Evolutionary conservation across 176 grass and related monocot species (phyloP).

Genomic region (Oryza meridionalis): DNA sequence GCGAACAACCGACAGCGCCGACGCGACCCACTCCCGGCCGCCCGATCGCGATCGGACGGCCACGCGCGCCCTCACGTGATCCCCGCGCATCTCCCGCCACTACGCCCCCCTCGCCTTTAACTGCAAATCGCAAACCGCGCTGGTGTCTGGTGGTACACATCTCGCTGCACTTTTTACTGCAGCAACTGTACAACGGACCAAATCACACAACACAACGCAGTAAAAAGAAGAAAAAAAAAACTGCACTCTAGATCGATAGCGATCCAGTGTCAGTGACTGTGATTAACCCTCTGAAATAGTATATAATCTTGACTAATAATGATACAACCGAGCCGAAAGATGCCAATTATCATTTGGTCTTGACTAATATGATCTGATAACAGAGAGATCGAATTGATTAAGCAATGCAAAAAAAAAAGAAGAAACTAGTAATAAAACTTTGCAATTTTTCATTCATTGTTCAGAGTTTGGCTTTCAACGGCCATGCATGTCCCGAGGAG

Average conservation of each 20-base stretch:
- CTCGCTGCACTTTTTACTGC: neutral
- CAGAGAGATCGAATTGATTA: neutral
- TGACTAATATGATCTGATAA: neutral
- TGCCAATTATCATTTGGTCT: neutral
- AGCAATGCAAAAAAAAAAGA: neutral
- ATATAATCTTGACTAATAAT: no score
- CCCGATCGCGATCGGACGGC: constrained; percentile 41
- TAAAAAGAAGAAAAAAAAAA: neutral
- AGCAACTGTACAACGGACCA: neutral
- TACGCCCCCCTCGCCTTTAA: neutral
- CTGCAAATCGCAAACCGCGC: neutral
- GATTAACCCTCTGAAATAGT: neutral
- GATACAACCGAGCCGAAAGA: neutral
- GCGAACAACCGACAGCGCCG: constrained; percentile 37
- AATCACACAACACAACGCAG: no score
- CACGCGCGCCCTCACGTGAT: neutral
- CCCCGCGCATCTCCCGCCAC: constrained; percentile 32
- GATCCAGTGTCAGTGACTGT: neutral
- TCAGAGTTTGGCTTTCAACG: neutral
- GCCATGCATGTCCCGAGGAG: constrained; percentile 1
- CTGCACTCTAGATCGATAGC: neutral
- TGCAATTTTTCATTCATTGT: neutral
- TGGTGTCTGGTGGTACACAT: neutral
- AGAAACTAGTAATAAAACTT: neutral
- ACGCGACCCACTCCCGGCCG: constrained; percentile 20